Evolutionary conservation across 148 eudicot species (phyloP).

Genomic region (Vaccinium darrowii): DNA sequence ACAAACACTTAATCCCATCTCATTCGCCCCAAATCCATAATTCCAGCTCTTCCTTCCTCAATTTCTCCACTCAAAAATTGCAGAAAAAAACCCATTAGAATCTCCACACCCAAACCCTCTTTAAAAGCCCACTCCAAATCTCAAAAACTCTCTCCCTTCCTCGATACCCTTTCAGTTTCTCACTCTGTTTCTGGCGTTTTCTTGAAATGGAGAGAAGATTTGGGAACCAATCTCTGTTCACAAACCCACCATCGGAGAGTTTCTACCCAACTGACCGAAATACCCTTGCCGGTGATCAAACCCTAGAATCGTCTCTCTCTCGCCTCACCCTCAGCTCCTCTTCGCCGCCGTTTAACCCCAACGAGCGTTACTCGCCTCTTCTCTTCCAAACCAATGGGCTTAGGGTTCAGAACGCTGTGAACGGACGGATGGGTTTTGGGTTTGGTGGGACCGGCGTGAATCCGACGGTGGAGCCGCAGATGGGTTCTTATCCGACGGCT

Average conservation of each 20-base stretch:
- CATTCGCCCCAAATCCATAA: slow-evolving; percentile 1
- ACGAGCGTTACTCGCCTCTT: not conserved
- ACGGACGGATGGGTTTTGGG: not conserved
- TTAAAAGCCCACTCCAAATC: not conserved
- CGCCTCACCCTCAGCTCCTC: slow-evolving; percentile 3
- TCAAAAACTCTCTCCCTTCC: not conserved
- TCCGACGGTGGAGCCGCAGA: slow-evolving; percentile 1
- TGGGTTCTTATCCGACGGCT: slow-evolving; percentile 4
- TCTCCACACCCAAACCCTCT: not conserved
- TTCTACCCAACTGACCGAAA: not conserved
- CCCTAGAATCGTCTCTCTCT: slow-evolving; percentile 14
- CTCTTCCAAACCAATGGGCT: not conserved
- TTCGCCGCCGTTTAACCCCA: not conserved
- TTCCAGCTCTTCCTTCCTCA: not conserved
- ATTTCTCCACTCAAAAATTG: not conserved
- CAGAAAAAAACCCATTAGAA: not conserved
- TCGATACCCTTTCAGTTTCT: not conserved
- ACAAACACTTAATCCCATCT: not conserved
- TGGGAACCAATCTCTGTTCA: not conserved
- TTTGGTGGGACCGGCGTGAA: slow-evolving; percentile 1
- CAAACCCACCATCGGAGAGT: not conserved
- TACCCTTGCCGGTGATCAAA: not conserved
- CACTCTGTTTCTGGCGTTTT: not conserved
- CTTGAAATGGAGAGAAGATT: not conserved
- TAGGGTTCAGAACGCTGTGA: not conserved